These are phyloP conservation scores for Aureobasidium vineae DNA, from an alignment of 2,329 filamentous ascomycete genomes.

Conservation along the genomic window DNA sequence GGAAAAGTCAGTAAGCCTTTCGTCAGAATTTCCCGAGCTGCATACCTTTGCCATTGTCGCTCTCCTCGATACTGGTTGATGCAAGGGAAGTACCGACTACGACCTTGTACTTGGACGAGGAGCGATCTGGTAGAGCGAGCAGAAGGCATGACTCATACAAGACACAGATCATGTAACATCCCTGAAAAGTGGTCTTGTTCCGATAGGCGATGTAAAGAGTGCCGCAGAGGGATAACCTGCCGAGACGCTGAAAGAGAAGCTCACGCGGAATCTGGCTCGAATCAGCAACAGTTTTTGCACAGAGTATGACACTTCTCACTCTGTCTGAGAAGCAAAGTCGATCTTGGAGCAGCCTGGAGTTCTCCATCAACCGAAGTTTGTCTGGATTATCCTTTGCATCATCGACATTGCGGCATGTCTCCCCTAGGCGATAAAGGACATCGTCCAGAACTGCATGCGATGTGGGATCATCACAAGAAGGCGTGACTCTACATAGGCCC, in stretches of 20 bases:
- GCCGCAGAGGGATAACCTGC: constrained; percentile 77
- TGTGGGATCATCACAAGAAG: constrained; percentile 78
- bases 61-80: constrained; percentile 65
- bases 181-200: constrained; percentile 63
- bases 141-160: constrained; percentile 80
- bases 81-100: constrained; percentile 70
- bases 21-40: not conserved
- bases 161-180: constrained; percentile 79
- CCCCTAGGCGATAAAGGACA: constrained; percentile 67
- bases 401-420: constrained; percentile 78
- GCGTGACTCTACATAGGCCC: constrained; percentile 78
- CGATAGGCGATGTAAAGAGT: constrained; percentile 82
- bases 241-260: constrained; percentile 69
- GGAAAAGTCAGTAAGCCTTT: constrained; percentile 6
- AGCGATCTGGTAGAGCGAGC: constrained; percentile 65
- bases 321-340: constrained; percentile 71
- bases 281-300: not conserved
- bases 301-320: constrained; percentile 49
- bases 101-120: constrained; percentile 67
- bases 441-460: constrained; percentile 78
- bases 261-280: constrained; percentile 34
- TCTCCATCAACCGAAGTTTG: constrained; percentile 69
- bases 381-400: constrained; percentile 73
- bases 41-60: constrained; percentile 69
- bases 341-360: constrained; percentile 81